phyloP scores from a whole-genome alignment of 2,329 filamentous ascomycete genomes.

The Colletotrichum acutatum region DNA sequence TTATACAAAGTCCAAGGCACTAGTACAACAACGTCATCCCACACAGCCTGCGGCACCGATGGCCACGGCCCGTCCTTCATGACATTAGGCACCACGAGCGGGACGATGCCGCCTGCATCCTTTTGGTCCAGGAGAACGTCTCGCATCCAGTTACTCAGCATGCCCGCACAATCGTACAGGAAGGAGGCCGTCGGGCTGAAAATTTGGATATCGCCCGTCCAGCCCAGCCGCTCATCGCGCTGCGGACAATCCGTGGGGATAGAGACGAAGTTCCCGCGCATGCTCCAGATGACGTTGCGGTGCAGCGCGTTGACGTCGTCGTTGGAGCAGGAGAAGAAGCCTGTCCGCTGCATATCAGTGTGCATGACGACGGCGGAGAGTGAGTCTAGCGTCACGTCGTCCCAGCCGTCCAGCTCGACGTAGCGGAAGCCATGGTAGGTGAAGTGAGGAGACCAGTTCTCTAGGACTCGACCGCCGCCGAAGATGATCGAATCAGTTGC shows the following conservation, averaged over 20 bases:
- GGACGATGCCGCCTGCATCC: conserved; percentile 48
- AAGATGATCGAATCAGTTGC: conserved; percentile 52
- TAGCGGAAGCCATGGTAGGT: conserved; percentile 67
- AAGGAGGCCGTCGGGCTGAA: conserved; percentile 63
- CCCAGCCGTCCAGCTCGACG: conserved; percentile 58
- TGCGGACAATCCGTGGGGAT: conserved; percentile 69
- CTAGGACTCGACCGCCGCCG: conserved; percentile 31
- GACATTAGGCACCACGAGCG: conserved; percentile 44
- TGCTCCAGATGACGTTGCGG: conserved; percentile 64
- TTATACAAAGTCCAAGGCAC: conserved; percentile 53
- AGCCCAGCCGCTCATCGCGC: conserved; percentile 63
- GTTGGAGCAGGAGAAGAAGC: conserved; percentile 64
- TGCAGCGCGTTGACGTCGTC: conserved; percentile 62
- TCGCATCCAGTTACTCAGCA: conserved; percentile 60
- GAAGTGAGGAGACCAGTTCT: conserved; percentile 56
- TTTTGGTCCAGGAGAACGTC: conserved; percentile 51
- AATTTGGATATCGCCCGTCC: conserved; percentile 62
- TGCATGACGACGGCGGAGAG: conserved; percentile 53
- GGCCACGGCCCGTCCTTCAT: conserved; percentile 39
- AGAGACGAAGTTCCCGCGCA: conserved; percentile 67
- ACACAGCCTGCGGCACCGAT: conserved; percentile 48
- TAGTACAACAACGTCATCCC: conserved; percentile 54
- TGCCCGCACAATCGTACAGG: conserved; percentile 62
- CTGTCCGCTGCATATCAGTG: conserved; percentile 61
- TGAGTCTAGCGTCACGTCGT: conserved; percentile 31